These are phyloP conservation scores for Torulaspora globosa DNA, from an alignment of 1,139 yeast species.

Conservation along the genomic window DNA sequence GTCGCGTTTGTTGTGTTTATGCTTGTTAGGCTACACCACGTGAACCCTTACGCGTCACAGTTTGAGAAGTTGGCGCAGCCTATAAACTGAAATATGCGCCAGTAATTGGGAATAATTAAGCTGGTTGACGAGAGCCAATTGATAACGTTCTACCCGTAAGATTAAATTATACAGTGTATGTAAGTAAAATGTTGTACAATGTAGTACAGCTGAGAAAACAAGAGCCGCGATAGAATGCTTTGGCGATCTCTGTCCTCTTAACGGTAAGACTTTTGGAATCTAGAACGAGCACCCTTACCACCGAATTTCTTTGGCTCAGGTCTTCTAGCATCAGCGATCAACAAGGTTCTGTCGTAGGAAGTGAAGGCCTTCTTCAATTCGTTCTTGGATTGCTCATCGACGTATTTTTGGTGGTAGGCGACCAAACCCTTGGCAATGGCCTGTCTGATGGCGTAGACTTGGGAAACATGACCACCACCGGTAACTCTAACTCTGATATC, in stretches of 20 bases:
- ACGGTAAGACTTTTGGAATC: conserved; percentile 99
- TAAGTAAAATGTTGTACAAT: conserved; percentile 25
- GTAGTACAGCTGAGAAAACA: conserved; percentile 19
- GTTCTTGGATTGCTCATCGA: conserved; percentile 99
- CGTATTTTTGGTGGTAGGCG: conserved; percentile 99
- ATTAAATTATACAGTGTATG: conserved; percentile 35
- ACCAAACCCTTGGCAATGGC: conserved; percentile 99
- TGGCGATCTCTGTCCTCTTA: conserved; percentile 42
- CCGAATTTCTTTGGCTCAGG: conserved; percentile 99
- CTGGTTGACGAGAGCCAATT: neutral
- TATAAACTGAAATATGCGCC: neutral
- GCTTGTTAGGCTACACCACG: neutral
- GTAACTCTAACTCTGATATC: conserved; percentile 98
- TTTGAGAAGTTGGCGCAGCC: neutral
- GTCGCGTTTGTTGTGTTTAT: conserved; percentile 7
- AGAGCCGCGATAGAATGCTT: conserved; percentile 16
- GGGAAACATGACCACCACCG: conserved; percentile 99
- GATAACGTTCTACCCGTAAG: conserved; percentile 31
- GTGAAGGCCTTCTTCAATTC: conserved; percentile 98
- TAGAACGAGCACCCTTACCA: conserved; percentile 99
- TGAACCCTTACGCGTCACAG: conserved; percentile 3
- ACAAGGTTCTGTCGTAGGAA: conserved; percentile 98
- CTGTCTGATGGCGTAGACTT: conserved; percentile 99
- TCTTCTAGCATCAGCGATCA: conserved; percentile 99
- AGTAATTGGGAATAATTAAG: neutral